Conservation (phyloP, 306 rosid species). For the Prunus mongolica region DNA sequence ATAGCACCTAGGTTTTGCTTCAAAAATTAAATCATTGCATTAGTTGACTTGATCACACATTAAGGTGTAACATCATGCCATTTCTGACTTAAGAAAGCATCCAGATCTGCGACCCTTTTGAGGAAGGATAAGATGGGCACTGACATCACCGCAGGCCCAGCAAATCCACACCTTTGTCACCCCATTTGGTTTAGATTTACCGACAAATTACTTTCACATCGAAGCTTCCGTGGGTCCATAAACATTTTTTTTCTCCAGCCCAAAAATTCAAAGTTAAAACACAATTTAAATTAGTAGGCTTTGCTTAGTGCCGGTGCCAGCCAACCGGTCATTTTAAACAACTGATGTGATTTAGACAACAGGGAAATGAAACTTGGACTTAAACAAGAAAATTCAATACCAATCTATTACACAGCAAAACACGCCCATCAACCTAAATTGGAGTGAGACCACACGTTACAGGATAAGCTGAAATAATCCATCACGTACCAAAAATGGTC, state of each 20-base stretch:
- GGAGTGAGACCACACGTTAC: conserved; percentile 13
- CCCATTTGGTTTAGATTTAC: conserved; percentile 28
- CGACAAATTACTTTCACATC: conserved; percentile 33
- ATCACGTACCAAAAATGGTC: conserved; percentile 36
- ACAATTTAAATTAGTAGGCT: not conserved
- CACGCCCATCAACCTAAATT: conserved; percentile 18
- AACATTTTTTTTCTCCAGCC: not conserved
- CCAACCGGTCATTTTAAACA: not conserved
- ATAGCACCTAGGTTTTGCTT: not conserved
- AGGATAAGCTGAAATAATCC: conserved; percentile 12
- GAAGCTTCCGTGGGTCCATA: conserved; percentile 23
- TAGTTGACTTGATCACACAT: conserved; percentile 40
- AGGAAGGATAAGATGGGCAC: conserved; percentile 32
- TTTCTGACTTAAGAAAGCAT: conserved; percentile 34
- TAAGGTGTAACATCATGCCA: conserved; percentile 32
- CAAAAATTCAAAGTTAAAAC: conserved; percentile 20
- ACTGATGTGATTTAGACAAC: not conserved
- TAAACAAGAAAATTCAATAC: not conserved
- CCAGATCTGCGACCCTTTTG: conserved; percentile 42
- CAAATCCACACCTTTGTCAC: conserved; percentile 27
- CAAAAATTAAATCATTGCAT: conserved; percentile 30
- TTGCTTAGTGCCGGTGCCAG: not conserved
- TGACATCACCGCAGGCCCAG: conserved; percentile 32
- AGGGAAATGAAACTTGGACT: conserved; percentile 1
- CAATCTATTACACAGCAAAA: conserved; percentile 24